Evolutionary conservation across 352 stramenopile genomes (phyloP).

Genomic region (Blastocystis hominis): DNA sequence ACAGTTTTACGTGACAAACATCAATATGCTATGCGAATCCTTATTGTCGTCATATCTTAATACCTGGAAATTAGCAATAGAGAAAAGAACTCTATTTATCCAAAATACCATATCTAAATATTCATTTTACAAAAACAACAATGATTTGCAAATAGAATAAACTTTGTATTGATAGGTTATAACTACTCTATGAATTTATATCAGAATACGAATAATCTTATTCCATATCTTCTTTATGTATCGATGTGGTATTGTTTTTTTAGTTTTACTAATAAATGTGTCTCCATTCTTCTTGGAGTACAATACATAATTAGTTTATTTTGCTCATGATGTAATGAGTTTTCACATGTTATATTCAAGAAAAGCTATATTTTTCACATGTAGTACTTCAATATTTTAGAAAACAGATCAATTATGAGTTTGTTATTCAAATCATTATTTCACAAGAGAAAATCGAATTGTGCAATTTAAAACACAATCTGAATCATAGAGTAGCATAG

Average conservation of each 20-base stretch:
- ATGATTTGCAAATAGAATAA: background rate
- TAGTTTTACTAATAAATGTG: background rate
- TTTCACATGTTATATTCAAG: background rate
- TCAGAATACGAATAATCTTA: background rate
- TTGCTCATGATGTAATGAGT: background rate
- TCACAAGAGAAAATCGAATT: background rate
- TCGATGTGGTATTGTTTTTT: background rate
- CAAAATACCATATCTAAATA: background rate
- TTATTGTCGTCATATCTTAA: background rate
- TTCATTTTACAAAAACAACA: background rate
- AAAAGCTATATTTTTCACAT: background rate
- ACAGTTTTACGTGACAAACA: background rate
- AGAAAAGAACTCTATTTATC: background rate
- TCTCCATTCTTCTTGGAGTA: background rate
- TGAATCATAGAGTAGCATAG: no score
- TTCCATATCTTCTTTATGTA: background rate
- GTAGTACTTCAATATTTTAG: background rate
- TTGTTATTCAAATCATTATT: conserved; percentile 14
- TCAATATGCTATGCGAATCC: background rate
- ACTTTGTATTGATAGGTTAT: background rate
- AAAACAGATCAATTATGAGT: background rate
- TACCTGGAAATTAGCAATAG: background rate
- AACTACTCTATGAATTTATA: background rate
- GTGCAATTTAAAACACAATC: background rate
- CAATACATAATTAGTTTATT: background rate